These are phyloP conservation scores for Croton laevigatus DNA, from an alignment of 441 rosid species.

Conservation along the genomic window DNA sequence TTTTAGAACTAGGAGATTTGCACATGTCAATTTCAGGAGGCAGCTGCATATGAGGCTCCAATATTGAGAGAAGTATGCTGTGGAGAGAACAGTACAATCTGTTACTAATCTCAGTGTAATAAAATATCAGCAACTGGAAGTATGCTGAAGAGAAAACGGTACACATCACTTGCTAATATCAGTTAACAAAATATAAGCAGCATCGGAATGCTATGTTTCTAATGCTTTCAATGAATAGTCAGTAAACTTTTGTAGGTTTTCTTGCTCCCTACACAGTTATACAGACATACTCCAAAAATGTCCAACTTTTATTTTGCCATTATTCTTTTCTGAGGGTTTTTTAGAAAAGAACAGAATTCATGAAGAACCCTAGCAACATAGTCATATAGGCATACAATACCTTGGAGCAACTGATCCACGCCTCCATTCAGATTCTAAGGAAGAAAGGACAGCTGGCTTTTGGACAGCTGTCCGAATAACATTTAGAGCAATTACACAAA, in stretches of 20 bases:
- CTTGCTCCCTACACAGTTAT: neutral
- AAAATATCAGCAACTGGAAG: no score
- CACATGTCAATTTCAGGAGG: constrained; percentile 79
- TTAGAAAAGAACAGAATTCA: neutral
- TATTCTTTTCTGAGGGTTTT: neutral
- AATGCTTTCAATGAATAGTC: neutral
- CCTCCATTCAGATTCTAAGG: constrained; percentile 82
- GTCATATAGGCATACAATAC: constrained; percentile 35
- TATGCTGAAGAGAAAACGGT: no score
- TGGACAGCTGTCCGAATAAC: constrained; percentile 68
- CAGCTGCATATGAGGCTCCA: constrained; percentile 75
- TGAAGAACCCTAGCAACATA: constrained; percentile 13
- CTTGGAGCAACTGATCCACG: constrained; percentile 82
- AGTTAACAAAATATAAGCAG: neutral
- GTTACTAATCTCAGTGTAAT: constrained; percentile 18
- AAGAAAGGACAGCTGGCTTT: constrained; percentile 80
- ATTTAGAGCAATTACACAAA: constrained; percentile 58
- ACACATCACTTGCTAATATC: no score
- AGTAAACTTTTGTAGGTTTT: constrained; percentile 3
- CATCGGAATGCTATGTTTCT: constrained; percentile 1
- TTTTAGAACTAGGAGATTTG: constrained; percentile 45
- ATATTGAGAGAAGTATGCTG: constrained; percentile 83
- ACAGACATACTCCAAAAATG: constrained; percentile 3
- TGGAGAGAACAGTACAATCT: constrained; percentile 30
- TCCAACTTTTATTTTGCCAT: neutral